Base-by-base conservation (phyloP, 129 eudicot species). In the Deinandra increscens region DNA sequence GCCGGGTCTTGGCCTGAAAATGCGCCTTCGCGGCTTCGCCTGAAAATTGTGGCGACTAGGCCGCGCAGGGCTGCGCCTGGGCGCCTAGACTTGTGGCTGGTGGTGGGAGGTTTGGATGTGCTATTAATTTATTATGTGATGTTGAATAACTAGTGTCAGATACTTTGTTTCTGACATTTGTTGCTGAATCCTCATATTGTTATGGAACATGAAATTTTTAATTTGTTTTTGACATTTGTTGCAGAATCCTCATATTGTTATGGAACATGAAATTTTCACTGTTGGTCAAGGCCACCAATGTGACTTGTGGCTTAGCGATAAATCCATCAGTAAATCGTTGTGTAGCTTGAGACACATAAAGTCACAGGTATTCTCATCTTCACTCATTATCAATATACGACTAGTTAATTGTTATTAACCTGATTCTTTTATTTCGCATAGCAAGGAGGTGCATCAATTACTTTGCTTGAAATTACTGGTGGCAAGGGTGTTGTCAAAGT, bases 211-310 rank as follows among this genome's bases (percentile, higher is more conserved):
- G 75, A 88, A 53, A 78, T 77, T 51, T 92, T 88, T n/a, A 7
- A 46, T 42, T 31, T 10, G 55, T n/a, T 23, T 26, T 19, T 70
- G 33, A 41, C 50, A 9, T 62, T 19, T 58, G 41, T 58, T 58
- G 64, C 91, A 91, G 97, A 81, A 76, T 77, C 95, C 94, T 31
- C 91, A 86, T 67, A 80, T 86, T 58, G 75, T 69, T 41, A 79
- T 91, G 85, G 62, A 74, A 37, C 79, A 73, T 60, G 75, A 88
- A 53, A 78, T 77, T 51, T 92, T 88, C 71, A 82, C 91, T 17
- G 87, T 92, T 77, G 96, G 98, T 67, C 89, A 86, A 70, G 96
- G 91, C 66, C 88, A 79, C 69, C 87, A 86, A 17, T 92, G 91
- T 67, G 90, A 92, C 81, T 80, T 92, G 83, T 83, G 71, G 48